Evolutionary conservation across 495 filamentous ascomycete species (phyloP).

Genomic region (Aspergillus heteromorphus): DNA sequence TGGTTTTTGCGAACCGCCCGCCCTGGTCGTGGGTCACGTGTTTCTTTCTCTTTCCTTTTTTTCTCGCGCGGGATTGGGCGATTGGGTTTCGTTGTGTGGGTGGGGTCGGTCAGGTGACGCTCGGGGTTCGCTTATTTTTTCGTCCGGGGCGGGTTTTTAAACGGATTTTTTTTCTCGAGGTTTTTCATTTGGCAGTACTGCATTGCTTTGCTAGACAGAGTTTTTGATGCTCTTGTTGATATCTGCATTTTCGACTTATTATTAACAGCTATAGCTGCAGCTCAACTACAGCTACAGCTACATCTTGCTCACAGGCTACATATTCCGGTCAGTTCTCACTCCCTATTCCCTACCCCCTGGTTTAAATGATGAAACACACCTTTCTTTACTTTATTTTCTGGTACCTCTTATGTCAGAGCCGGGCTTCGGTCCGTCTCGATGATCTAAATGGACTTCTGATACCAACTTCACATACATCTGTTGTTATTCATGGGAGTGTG

Average conservation of each 20-base stretch:
- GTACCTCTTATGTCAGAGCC: conserved; percentile 60
- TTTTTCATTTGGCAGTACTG: not conserved
- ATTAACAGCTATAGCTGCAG: conserved; percentile 1
- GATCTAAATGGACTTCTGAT: conserved; percentile 62
- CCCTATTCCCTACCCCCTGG: not conserved
- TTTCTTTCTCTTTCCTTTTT: no score
- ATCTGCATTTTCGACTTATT: not conserved
- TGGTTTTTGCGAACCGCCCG: conserved; percentile 16
- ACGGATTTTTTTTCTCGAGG: not conserved
- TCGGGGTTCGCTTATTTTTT: conserved; percentile 4
- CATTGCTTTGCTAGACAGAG: not conserved
- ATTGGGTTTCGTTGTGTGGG: conserved; percentile 9
- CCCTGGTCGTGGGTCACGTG: conserved; percentile 25
- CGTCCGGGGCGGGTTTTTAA: not conserved
- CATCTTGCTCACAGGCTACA: not conserved
- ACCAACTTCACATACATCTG: conserved; percentile 11
- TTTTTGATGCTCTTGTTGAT: conserved; percentile 1
- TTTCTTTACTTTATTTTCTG: conserved; percentile 49
- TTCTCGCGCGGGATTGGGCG: no score
- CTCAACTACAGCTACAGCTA: not conserved
- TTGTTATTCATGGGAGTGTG: conserved; percentile 3
- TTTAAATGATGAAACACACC: conserved; percentile 45
- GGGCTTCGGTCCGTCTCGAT: conserved; percentile 44
- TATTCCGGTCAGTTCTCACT: conserved; percentile 23
- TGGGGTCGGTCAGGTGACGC: conserved; percentile 6